Percentiles rank a stretch among this genome's conserved stretches.
Conservation (phyloP, 495 filamentous ascomycete genomes). For the Penicillium parvum region DNA sequence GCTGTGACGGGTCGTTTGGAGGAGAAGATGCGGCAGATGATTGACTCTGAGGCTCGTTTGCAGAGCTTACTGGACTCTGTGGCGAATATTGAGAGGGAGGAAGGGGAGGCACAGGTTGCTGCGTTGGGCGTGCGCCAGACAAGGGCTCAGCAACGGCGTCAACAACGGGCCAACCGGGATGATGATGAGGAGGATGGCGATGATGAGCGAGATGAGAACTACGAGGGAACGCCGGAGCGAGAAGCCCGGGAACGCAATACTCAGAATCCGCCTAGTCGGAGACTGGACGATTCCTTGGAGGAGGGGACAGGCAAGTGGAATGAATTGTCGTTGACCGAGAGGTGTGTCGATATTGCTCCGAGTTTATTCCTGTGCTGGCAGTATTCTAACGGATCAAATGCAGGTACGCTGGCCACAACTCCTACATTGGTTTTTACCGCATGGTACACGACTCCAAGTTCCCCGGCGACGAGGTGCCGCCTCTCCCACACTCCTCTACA, state of each 20-base stretch:
- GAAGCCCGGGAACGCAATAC: constrained; percentile 18
- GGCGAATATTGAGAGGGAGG: constrained; percentile 28
- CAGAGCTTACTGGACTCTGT: constrained; percentile 31
- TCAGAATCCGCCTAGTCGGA: constrained; percentile 22
- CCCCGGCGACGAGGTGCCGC: constrained; percentile 55
- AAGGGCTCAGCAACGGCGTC: constrained; percentile 18
- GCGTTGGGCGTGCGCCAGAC: constrained; percentile 16
- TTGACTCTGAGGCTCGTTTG: constrained; percentile 38
- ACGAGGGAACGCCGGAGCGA: constrained; percentile 22
- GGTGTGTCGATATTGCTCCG: constrained; percentile 20
- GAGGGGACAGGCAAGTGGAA: constrained; percentile 30
- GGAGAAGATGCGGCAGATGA: constrained; percentile 30
- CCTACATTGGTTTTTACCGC: constrained; percentile 73
- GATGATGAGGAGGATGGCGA: constrained; percentile 18
- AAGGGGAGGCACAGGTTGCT: constrained; percentile 8
- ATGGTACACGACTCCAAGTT: constrained; percentile 73
- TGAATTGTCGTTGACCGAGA: constrained; percentile 32
- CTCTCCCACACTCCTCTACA: constrained; percentile 61
- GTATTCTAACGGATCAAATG: neutral
- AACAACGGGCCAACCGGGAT: constrained; percentile 5
- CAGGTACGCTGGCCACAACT: constrained; percentile 70
- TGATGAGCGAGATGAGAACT: constrained; percentile 25
- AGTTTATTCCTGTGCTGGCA: neutral
- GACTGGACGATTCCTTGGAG: constrained; percentile 25
- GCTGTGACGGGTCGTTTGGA: constrained; percentile 37